These are phyloP conservation scores for Pseudocercospora musae DNA, from an alignment of 2,329 filamentous ascomycete species.

Conservation along the genomic window DNA sequence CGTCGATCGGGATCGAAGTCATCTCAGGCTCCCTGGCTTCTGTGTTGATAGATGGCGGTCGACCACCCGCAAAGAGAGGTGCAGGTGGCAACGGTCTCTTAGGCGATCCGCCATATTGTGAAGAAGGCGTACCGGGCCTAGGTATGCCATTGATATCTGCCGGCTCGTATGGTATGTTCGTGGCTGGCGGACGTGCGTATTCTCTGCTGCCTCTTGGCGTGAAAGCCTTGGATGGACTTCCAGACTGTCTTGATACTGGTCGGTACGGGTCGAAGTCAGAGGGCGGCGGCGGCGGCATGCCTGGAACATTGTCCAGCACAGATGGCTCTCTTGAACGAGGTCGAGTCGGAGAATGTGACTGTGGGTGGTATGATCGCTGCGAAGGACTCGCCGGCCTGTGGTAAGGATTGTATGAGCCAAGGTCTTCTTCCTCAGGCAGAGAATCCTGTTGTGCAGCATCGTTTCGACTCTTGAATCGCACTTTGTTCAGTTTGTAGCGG, in stretches of 20 bases:
- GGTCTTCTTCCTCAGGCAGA: constrained; percentile 17
- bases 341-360: constrained; percentile 39
- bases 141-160: constrained; percentile 86
- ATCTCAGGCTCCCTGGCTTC: constrained; percentile 51
- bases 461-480: constrained; percentile 33
- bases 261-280: constrained; percentile 61
- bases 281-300: constrained; percentile 57
- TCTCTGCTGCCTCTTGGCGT: constrained; percentile 53
- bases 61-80: constrained; percentile 69
- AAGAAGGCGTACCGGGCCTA: constrained; percentile 84
- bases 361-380: constrained; percentile 49
- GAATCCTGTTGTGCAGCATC: constrained; percentile 19
- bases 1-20: constrained; percentile 66
- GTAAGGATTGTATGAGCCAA: constrained; percentile 32
- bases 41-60: constrained; percentile 42
- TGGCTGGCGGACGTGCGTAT: constrained; percentile 68
- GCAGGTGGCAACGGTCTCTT: constrained; percentile 83
- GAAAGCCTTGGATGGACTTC: constrained; percentile 45
- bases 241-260: constrained; percentile 51
- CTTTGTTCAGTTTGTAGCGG: constrained; percentile 31
- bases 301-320: constrained; percentile 49
- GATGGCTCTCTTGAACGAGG: constrained; percentile 49
- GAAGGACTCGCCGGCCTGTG: constrained; percentile 41
- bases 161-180: constrained; percentile 74
- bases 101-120: constrained; percentile 82